Evolutionary conservation across 1,284 basidiomycete species (phyloP), one percentile per base, ranked within the genome.

Genomic region (Cryptococcus wingfieldii): DNA sequence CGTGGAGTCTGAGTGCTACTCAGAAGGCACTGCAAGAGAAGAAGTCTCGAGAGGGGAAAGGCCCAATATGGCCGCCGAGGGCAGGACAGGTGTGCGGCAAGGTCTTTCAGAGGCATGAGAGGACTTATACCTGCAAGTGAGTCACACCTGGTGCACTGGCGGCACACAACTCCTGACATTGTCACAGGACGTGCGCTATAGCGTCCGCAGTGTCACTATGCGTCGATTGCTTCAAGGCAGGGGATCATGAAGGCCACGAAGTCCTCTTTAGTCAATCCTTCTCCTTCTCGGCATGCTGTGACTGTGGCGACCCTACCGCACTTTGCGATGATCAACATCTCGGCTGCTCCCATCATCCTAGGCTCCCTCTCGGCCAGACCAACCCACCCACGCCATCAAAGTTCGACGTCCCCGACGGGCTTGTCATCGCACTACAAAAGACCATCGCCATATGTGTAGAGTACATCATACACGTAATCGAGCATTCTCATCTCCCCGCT

Each of bases 201-300:
- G 89, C 95, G 65, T 86, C 91, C 56, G 89, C 87, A 60, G 92
- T 88, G 63, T 89, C 95, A 2, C 80, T 96, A 38, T 96, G 93
- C 68, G 82, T 88, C 2, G 82, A 83, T 48, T 96, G 93, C 75
- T 97, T 93, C 76, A 86, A 89, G 60, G 83, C 88, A 1, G 88
- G 88, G 18, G 82, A 87, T 60, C 93, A 96, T 70, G 79, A 80
- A 39, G 86, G 85, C 38, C 93, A 96, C 78, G 93, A 91, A 63
- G 86, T 95, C 64, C 87, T 87, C 59, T 94, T 94, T 78, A 90
- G 90, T 72, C 87, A 91, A 59, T 87, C 89, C 10, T 89, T 91
- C 61, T 88, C 94, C 67, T 88, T 89, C 0, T 89, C 90, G 9
- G 88, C 90, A 3, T 92, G 89, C 62, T 96, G 93, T 71, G 92